Conservation (phyloP, 805 yeast genomes). For the Lipomyces chichibuensis region DNA sequence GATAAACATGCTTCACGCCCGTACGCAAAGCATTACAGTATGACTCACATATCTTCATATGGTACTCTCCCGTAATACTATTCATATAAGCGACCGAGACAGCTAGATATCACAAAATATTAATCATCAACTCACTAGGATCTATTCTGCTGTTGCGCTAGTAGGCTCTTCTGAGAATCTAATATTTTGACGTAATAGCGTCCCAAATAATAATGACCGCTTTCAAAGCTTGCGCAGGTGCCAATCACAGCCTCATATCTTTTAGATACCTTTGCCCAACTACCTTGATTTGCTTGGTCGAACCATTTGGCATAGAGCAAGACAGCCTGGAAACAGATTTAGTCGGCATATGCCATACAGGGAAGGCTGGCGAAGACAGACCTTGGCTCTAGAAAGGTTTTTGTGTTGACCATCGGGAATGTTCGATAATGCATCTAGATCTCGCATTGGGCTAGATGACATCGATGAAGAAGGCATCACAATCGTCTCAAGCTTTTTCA, state of each 20-base stretch:
- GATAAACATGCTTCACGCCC: constrained; percentile 71
- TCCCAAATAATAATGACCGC: constrained; percentile 79
- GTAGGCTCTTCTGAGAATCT: constrained; percentile 61
- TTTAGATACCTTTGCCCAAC: constrained; percentile 68
- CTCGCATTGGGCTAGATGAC: neutral
- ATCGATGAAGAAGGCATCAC: constrained; percentile 5
- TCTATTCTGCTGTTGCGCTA: constrained; percentile 36
- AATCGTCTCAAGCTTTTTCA: constrained; percentile 41
- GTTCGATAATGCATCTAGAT: neutral
- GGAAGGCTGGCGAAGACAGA: neutral
- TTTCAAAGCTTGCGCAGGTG: constrained; percentile 66
- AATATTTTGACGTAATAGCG: constrained; percentile 74
- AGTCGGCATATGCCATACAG: neutral
- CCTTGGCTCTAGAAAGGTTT: constrained; percentile 15
- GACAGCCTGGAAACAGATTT: constrained; percentile 49
- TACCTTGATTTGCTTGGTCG: constrained; percentile 80
- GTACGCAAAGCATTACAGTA: constrained; percentile 62
- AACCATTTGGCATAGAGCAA: constrained; percentile 86
- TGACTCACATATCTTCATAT: constrained; percentile 56
- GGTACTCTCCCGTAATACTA: constrained; percentile 49
- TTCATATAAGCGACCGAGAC: constrained; percentile 30
- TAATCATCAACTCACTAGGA: constrained; percentile 12
- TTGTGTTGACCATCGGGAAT: neutral
- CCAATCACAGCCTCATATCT: constrained; percentile 66
- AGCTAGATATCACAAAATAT: neutral